Base-by-base conservation (phyloP, 2,329 filamentous ascomycete genomes). In the Colletotrichum caudatum region DNA sequence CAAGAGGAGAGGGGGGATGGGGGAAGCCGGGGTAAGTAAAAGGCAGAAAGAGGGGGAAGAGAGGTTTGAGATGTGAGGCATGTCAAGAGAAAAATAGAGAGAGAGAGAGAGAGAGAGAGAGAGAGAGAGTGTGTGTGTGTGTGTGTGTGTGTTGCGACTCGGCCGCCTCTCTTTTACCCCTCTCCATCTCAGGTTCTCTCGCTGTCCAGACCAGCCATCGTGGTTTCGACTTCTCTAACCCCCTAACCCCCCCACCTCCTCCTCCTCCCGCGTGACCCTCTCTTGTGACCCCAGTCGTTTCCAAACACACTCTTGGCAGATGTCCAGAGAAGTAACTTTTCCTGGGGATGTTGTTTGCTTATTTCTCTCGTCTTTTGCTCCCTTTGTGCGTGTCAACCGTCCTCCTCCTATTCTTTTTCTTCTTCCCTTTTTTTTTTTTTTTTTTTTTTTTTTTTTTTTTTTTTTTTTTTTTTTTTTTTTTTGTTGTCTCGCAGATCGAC, bases 321-420 rank as follows among this genome's bases (percentile, higher is more conserved):
- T 54, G 61, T 64, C 61, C 61, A 54, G 35, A 64, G 54, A 33
- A 41, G 35, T 64, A 41, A 54, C 23, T 41, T 54, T 53, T 51
- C 9, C n/a, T 11, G 46, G 46, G n/a, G 8, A 8, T 18, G 26
- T 8, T 20, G 26, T 18, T 33, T 33, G 12, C 23, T 41, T n/a
- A 11, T 20, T 2, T 8, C 35, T 5, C 23, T 20, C 5, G 8
- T 26, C 14, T 62, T 18, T 23, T 48, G 6, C 26, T 61, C 20
- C 33, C 29, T 50, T 26, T 9, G 53, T 20, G 11, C 9, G 1
- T 37, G 33, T 48, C n/a, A 12, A 20, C 46, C 7, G 26, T 9
- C 26, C 14, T 23, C 46, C 14, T 6, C 3, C 3, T 3, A 14
- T 6, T 5, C 5, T 18, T 39, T 8, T 23, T 46, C 7, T 20